These are phyloP conservation scores for Aurinia saxatilis DNA, from an alignment of 345 rosid species.

Conservation along the genomic window DNA sequence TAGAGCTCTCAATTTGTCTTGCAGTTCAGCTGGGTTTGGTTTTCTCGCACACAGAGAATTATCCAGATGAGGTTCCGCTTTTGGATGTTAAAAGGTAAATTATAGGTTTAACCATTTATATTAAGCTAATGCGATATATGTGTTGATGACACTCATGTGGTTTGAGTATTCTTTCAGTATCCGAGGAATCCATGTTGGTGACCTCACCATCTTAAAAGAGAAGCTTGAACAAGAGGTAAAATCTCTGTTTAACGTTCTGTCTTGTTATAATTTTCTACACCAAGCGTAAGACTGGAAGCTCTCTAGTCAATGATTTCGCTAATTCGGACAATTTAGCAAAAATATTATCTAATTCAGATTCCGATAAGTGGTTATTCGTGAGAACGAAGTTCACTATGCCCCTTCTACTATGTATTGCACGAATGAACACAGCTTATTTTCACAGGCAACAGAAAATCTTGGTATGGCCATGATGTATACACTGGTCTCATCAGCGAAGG, in stretches of 20 bases:
- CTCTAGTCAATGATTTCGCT: background rate
- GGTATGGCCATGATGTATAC: slow-evolving; percentile 99
- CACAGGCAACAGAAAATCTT: slow-evolving; percentile 84
- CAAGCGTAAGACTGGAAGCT: background rate
- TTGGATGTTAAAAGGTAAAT: slow-evolving; percentile 69
- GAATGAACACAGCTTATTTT: slow-evolving; percentile 6
- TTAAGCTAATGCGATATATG: background rate
- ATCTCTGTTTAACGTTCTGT: background rate
- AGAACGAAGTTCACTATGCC: background rate
- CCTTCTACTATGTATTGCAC: background rate
- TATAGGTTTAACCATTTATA: slow-evolving; percentile 6
- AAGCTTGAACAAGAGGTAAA: slow-evolving; percentile 88
- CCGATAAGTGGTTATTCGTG: background rate
- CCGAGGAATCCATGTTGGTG: slow-evolving; percentile 65
- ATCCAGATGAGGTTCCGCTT: slow-evolving; percentile 89
- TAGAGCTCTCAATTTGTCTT: slow-evolving; percentile 21
- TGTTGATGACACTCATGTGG: slow-evolving; percentile 10
- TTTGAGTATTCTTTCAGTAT: slow-evolving; percentile 37
- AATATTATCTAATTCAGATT: background rate
- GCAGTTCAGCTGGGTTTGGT: slow-evolving; percentile 86
- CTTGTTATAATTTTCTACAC: background rate
- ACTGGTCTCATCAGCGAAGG: slow-evolving; percentile 78
- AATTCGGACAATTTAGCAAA: background rate
- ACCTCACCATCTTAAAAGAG: slow-evolving; percentile 70
- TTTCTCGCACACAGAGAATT: slow-evolving; percentile 83